Conservation (phyloP, 139 green algal genomes). For the Edaphochlamys debaryana region DNA sequence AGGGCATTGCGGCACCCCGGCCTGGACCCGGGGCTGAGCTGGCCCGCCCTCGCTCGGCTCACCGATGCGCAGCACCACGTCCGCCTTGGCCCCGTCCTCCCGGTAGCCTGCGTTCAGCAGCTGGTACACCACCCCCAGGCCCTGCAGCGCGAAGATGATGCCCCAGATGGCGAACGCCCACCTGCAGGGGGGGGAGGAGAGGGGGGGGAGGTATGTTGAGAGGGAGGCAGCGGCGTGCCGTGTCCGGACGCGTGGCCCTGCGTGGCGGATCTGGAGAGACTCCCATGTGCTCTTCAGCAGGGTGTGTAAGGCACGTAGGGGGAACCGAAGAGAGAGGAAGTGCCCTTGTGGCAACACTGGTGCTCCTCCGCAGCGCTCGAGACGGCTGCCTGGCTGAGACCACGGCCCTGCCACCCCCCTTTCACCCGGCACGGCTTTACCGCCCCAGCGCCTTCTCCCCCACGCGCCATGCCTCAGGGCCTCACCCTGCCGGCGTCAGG, state of each 20-base stretch:
- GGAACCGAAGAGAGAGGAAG: neutral
- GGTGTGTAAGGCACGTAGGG: neutral
- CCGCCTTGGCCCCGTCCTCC: slow-evolving; percentile 7
- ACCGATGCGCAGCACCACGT: slow-evolving; percentile 12
- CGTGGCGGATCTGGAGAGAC: too few relatives aligned
- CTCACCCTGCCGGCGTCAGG: slow-evolving; percentile 67
- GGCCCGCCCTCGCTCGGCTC: too few relatives aligned
- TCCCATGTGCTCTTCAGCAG: neutral
- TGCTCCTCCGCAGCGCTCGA: too few relatives aligned
- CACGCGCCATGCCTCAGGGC: neutral
- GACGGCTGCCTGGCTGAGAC: too few relatives aligned
- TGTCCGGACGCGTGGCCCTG: too few relatives aligned
- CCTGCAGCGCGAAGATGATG: slow-evolving; percentile 72
- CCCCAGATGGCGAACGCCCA: slow-evolving; percentile 78
- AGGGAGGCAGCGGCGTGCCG: too few relatives aligned
- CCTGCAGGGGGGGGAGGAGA: neutral
- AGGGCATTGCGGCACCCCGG: too few relatives aligned
- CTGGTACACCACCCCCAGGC: slow-evolving; percentile 50
- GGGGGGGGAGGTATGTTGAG: neutral
- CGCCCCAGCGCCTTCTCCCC: neutral
- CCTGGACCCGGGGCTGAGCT: too few relatives aligned
- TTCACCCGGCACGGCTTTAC: too few relatives aligned
- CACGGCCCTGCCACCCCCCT: too few relatives aligned
- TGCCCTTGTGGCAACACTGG: too few relatives aligned
- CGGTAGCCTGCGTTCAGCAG: slow-evolving; percentile 32